Percentiles rank a stretch among this genome's conserved stretches.
Conservation (phyloP, 805 yeast genomes). For the Candida adriatica region DNA sequence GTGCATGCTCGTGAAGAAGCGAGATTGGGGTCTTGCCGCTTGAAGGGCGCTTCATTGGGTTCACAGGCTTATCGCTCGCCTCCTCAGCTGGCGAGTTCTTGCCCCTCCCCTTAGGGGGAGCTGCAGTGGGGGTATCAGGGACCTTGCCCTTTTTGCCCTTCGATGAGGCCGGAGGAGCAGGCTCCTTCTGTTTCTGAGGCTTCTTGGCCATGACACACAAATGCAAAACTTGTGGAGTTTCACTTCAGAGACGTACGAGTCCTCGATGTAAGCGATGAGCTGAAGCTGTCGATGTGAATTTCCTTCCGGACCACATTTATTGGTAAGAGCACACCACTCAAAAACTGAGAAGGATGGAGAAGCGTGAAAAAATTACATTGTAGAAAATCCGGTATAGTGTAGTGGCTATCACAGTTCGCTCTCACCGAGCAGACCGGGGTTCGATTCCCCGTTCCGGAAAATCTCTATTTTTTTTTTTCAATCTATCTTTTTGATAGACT, state of each 20-base stretch:
- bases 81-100: slow-evolving; percentile 1
- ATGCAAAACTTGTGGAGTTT: too few relatives aligned
- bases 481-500: too few relatives aligned
- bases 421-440: slow-evolving; percentile 30
- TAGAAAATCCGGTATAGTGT: slow-evolving; percentile 25
- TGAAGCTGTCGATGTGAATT: too few relatives aligned
- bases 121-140: background rate
- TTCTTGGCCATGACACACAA: slow-evolving; percentile 17
- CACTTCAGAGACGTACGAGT: too few relatives aligned
- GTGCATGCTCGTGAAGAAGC: slow-evolving; percentile 79
- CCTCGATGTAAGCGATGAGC: too few relatives aligned
- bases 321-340: too few relatives aligned
- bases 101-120: slow-evolving; percentile 2
- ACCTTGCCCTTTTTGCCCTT: slow-evolving; percentile 11
- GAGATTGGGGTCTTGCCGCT: slow-evolving; percentile 85
- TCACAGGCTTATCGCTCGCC: slow-evolving; percentile 5
- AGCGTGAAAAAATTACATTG: background rate
- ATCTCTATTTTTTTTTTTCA: background rate
- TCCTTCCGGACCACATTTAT: too few relatives aligned
- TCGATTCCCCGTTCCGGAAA: slow-evolving; percentile 29
- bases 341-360: too few relatives aligned
- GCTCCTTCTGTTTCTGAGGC: slow-evolving; percentile 5
- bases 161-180: slow-evolving; percentile 8
- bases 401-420: slow-evolving; percentile 29
- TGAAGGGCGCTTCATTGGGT: slow-evolving; percentile 20